Evolutionary conservation across 2,329 filamentous ascomycete genomes (phyloP).

Genomic region (Didymella keratinophila): DNA sequence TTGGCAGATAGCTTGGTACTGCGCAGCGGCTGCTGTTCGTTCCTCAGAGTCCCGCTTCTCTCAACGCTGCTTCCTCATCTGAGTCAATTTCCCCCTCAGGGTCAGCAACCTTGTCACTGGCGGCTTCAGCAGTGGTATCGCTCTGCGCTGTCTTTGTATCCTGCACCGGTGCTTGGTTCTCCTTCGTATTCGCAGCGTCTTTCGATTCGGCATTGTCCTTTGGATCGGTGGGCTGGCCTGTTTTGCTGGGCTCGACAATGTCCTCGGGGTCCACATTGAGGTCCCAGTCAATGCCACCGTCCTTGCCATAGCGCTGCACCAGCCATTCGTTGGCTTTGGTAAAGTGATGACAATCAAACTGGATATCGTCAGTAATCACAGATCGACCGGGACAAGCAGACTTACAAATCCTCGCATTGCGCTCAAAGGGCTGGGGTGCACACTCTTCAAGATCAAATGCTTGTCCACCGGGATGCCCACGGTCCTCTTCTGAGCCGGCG

Average conservation of each 20-base stretch:
- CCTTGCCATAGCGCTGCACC: constrained; percentile 76
- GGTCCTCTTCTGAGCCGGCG: constrained; percentile 81
- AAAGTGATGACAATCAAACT: constrained; percentile 83
- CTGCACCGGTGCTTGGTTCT: constrained; percentile 7
- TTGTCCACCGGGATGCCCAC: constrained; percentile 73
- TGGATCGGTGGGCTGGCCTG: constrained; percentile 36
- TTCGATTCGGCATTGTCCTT: constrained; percentile 4
- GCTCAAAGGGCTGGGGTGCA: constrained; percentile 93
- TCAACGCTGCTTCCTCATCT: constrained; percentile 18
- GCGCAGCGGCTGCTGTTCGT: background rate
- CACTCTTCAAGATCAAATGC: constrained; percentile 84
- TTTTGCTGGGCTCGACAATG: constrained; percentile 16
- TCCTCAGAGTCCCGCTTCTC: constrained; percentile 14
- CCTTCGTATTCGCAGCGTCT: constrained; percentile 4
- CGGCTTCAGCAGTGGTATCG: background rate
- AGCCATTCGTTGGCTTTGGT: constrained; percentile 87
- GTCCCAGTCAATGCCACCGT: constrained; percentile 86
- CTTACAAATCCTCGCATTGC: constrained; percentile 78
- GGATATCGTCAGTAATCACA: constrained; percentile 46
- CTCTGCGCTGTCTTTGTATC: background rate
- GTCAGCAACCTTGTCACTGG: background rate
- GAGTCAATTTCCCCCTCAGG: constrained; percentile 21
- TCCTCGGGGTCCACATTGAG: constrained; percentile 59
- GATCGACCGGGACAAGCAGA: background rate
- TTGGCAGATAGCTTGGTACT: background rate